Conservation (phyloP, 176 grass and related monocot species). For the Metroxylon sagu region DNA sequence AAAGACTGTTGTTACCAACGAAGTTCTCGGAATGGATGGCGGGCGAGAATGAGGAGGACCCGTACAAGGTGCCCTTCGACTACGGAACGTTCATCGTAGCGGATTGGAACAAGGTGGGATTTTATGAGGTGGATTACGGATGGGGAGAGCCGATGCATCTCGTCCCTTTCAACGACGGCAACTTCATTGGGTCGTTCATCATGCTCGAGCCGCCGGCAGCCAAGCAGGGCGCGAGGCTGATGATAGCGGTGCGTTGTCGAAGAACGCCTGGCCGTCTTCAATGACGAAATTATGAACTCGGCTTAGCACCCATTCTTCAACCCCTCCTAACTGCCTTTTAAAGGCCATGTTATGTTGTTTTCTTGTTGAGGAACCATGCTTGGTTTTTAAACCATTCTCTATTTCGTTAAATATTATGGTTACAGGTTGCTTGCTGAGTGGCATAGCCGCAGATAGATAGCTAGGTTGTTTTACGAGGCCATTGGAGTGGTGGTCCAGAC, state of each 20-base stretch:
- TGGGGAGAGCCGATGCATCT: neutral
- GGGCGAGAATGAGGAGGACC: neutral
- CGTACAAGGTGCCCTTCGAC: neutral
- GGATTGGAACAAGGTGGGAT: constrained; percentile 3
- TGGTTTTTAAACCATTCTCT: no score
- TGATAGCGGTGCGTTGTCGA: neutral
- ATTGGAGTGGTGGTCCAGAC: no score
- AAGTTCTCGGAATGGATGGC: neutral
- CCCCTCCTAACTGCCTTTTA: no score
- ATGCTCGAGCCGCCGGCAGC: neutral
- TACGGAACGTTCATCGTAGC: neutral
- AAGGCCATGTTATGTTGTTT: no score
- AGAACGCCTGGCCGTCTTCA: neutral
- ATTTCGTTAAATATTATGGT: no score
- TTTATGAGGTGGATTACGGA: neutral
- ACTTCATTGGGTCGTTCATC: constrained; percentile 1
- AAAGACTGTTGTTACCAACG: neutral
- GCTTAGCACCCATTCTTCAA: neutral
- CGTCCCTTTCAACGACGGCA: constrained; percentile 1
- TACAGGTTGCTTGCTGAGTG: no score
- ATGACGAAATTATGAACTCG: neutral
- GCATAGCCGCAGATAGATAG: no score
- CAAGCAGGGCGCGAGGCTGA: neutral
- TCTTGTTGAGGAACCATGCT: no score
- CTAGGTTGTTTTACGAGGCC: no score